These are phyloP conservation scores for Cyclotella distinguenda DNA, from an alignment of 108 stramenopile species.

Conservation along the genomic window DNA sequence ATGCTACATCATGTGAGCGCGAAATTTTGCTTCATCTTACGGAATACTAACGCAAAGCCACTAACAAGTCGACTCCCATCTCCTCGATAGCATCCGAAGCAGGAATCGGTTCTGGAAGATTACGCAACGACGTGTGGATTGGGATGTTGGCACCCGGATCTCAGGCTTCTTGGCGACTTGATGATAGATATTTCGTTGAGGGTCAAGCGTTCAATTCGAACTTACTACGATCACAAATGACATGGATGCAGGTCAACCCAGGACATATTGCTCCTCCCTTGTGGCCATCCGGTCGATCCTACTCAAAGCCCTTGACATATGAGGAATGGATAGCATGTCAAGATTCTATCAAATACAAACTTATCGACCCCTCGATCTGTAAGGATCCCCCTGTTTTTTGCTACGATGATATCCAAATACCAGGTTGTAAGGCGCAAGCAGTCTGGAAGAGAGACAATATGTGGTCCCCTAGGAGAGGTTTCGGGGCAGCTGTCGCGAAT, in stretches of 20 bases:
- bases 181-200: conserved; percentile 35
- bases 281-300: conserved; percentile 24
- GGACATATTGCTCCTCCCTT: conserved; percentile 41
- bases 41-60: not conserved
- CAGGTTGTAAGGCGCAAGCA: conserved; percentile 37
- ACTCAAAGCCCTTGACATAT: conserved; percentile 43
- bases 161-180: conserved; percentile 35
- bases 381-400: conserved; percentile 33
- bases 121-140: conserved; percentile 58
- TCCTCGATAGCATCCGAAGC: conserved; percentile 5
- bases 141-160: conserved; percentile 18
- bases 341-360: conserved; percentile 41
- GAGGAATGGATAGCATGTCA: conserved; percentile 81
- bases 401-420: conserved; percentile 20
- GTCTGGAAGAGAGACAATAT: conserved; percentile 64
- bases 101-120: conserved; percentile 28
- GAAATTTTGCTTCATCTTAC: not conserved
- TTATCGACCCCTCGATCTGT: conserved; percentile 34
- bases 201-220: conserved; percentile 16
- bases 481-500: conserved; percentile 52
- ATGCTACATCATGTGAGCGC: conserved; percentile 4
- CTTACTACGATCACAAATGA: conserved; percentile 46
- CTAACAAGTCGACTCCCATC: not conserved
- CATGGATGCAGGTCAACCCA: conserved; percentile 37
- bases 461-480: conserved; percentile 75